Conservation (phyloP, 2,329 filamentous ascomycete species). For the Diaporthe sp. region DNA sequence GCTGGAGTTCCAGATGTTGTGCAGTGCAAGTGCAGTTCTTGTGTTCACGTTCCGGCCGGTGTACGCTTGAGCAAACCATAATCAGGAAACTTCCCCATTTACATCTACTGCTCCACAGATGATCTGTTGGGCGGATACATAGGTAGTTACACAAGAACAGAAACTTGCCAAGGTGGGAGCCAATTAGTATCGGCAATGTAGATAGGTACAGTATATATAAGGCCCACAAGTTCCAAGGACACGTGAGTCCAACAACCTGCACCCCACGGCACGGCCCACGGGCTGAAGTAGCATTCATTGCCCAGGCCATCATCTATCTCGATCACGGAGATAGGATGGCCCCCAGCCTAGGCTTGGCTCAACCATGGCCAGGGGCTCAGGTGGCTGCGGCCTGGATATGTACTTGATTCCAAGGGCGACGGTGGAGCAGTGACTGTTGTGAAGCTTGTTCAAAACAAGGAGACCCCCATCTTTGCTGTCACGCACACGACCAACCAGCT, state of each 20-base stretch:
- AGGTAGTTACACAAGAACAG: neutral
- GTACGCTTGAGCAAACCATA: too few species aligned
- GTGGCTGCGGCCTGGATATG: neutral
- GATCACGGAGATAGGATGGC: neutral
- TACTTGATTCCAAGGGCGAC: neutral
- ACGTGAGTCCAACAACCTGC: neutral
- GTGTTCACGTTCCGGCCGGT: too few species aligned
- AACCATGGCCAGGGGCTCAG: neutral
- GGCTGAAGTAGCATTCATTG: neutral
- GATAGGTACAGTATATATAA: neutral
- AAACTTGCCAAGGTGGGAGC: neutral
- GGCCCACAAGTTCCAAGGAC: neutral
- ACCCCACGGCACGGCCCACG: neutral
- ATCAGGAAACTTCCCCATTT: too few species aligned
- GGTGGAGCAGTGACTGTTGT: neutral
- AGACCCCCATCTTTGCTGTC: neutral
- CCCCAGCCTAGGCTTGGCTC: neutral
- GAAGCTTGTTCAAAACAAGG: neutral
- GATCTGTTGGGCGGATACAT: neutral
- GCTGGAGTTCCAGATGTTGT: too few species aligned
- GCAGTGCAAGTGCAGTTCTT: too few species aligned
- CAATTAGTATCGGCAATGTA: neutral
- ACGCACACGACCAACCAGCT: neutral
- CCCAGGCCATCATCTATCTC: neutral
- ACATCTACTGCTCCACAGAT: too few species aligned